phyloP scores from a whole-genome alignment of 306 rosid species.

The Macrotyloma uniflorum region DNA sequence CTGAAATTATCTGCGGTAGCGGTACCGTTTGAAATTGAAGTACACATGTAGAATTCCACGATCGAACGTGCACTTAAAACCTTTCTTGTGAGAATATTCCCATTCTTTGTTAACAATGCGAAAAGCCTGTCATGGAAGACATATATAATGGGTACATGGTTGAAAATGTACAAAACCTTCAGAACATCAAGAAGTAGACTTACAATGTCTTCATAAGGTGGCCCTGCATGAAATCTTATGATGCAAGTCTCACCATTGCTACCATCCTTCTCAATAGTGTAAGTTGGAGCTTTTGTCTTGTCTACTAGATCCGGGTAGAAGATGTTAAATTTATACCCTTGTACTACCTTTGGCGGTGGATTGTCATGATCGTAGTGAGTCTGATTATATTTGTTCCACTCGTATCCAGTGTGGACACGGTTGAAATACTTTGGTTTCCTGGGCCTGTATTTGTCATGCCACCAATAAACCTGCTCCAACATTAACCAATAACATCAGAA shows the following conservation, averaged over 20 bases:
- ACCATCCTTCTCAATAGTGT: background rate
- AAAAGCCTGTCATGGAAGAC: conserved; percentile 62
- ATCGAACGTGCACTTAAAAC: conserved; percentile 89
- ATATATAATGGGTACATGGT: conserved; percentile 13
- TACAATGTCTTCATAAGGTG: conserved; percentile 92
- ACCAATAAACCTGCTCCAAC: background rate
- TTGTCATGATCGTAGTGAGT: background rate
- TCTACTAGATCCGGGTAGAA: background rate
- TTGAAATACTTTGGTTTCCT: background rate
- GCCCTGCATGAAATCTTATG: conserved; percentile 92
- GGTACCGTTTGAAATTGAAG: conserved; percentile 87
- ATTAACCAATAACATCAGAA: background rate
- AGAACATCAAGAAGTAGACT: conserved; percentile 39
- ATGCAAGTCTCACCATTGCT: conserved; percentile 59
- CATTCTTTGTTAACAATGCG: conserved; percentile 94
- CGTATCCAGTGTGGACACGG: background rate
- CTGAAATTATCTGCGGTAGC: conserved; percentile 70
- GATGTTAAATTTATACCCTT: background rate
- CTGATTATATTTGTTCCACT: background rate
- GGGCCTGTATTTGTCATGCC: background rate
- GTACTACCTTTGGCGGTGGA: background rate
- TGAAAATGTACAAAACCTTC: background rate
- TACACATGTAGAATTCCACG: conserved; percentile 89
- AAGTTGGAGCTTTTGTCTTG: background rate
- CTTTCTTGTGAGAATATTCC: conserved; percentile 94